phyloP scores from a whole-genome alignment of 2,329 filamentous ascomycete genomes.

The Aspergillus ruber region DNA sequence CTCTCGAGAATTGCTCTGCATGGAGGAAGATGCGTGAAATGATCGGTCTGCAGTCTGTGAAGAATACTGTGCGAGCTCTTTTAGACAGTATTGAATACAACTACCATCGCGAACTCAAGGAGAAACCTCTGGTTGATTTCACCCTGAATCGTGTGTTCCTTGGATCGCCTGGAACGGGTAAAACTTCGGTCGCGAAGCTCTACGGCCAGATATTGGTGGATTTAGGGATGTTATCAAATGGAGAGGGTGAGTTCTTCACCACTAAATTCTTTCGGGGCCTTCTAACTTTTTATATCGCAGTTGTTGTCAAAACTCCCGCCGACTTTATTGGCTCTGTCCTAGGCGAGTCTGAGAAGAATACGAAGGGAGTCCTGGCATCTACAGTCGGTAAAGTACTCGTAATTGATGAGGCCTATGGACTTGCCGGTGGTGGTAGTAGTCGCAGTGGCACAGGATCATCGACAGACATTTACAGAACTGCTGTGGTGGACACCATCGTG shows the following conservation, averaged over 20 bases:
- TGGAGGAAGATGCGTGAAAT: slow-evolving; percentile 55
- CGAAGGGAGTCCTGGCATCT: slow-evolving; percentile 62
- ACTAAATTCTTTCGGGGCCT: neutral
- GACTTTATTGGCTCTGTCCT: slow-evolving; percentile 63
- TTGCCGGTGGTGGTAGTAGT: slow-evolving; percentile 38
- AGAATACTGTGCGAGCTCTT: slow-evolving; percentile 52
- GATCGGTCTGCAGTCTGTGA: slow-evolving; percentile 57
- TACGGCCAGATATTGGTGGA: slow-evolving; percentile 64
- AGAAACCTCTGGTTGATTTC: slow-evolving; percentile 54
- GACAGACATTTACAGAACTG: slow-evolving; percentile 51
- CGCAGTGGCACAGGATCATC: slow-evolving; percentile 21
- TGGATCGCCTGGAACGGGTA: slow-evolving; percentile 68
- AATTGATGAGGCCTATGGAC: slow-evolving; percentile 72
- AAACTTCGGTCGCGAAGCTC: slow-evolving; percentile 67
- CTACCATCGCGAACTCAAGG: slow-evolving; percentile 58
- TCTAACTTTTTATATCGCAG: slow-evolving; percentile 30
- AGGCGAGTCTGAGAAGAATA: slow-evolving; percentile 63
- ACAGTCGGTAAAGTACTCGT: slow-evolving; percentile 68
- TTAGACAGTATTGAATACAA: slow-evolving; percentile 59
- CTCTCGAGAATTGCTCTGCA: slow-evolving; percentile 46
- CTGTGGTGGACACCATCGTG: slow-evolving; percentile 67
- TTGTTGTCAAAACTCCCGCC: slow-evolving; percentile 64
- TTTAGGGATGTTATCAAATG: slow-evolving; percentile 60
- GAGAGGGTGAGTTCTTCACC: slow-evolving; percentile 49
- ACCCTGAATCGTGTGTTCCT: slow-evolving; percentile 64